Base-by-base conservation (phyloP, 1,139 yeast genomes). In the Insectozyma bohioensis region DNA sequence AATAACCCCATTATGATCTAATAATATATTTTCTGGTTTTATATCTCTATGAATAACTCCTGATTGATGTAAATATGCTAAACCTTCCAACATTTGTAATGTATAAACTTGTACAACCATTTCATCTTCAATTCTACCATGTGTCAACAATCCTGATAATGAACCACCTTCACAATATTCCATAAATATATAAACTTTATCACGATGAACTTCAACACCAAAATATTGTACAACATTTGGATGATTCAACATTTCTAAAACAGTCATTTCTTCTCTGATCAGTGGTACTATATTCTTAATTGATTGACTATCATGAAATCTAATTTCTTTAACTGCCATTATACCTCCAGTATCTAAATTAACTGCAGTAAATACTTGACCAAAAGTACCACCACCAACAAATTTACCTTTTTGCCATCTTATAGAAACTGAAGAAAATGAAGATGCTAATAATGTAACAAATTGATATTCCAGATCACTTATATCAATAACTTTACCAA, bases 121-220 rank as follows among this genome's bases (percentile, higher is more conserved):
- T 54, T 92, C 98, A 56, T 92, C 98, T 56, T 90, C 97, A 49
- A 92, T 87, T 38, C 97, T 70, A 12, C 98, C 98, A 54, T 88
- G 94, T 35, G 68, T 57, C 39, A 92, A 67, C 35, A 90, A 64
- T 9, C 85, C 79, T 0, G 96, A 88, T 37, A 92, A 68, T 0
- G 97, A 88, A 0, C 98, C 97, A 29, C 96, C 96, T 52, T 90
- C 95, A 63, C 98, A 94, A 61, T 78, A 88, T 59, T 92, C 99
- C 98, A 94, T 92, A 54, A 92, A 94, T 26, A 92, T 84, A 56
- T 87, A 90, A 14, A 92, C 97, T 44, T 87, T 80, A 57, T 92
- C 98, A 37, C 97, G 75, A 56, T 92, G 98, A 4, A 92, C 97
- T 58, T 92, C 98, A 24, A 92, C 97, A 28, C 98, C 98, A 52